These are phyloP conservation scores for Phytophthora ohioensis DNA, from an alignment of 352 stramenopile genomes.

Conservation along the genomic window DNA sequence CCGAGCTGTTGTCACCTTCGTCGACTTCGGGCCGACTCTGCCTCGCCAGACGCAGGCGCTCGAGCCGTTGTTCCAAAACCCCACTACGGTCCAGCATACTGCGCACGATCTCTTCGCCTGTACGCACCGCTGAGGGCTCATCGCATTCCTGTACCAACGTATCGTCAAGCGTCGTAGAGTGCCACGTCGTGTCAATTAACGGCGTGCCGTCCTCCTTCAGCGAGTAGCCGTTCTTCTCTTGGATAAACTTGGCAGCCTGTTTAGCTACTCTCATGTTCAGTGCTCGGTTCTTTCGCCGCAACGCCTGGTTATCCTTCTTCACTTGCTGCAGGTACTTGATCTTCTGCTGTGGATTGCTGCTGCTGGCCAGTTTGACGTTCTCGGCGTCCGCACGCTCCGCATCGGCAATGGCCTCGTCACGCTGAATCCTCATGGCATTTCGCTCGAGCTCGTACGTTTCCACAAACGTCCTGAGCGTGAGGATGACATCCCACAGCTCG, in stretches of 20 bases:
- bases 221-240: constrained; percentile 33
- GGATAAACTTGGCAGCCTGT: constrained; percentile 19
- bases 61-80: constrained; percentile 56
- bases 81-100: constrained; percentile 63
- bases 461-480: constrained; percentile 68
- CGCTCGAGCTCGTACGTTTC: constrained; percentile 66
- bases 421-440: constrained; percentile 56
- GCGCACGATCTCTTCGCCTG: constrained; percentile 53
- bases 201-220: constrained; percentile 1
- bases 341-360: constrained; percentile 72
- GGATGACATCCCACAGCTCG: constrained; percentile 74
- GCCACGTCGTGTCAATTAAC: constrained; percentile 12
- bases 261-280: constrained; percentile 57
- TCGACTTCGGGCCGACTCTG: constrained; percentile 11
- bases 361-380: constrained; percentile 65
- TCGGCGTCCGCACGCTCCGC: constrained; percentile 64
- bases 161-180: constrained; percentile 31
- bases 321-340: constrained; percentile 80
- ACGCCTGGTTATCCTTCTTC: constrained; percentile 69
- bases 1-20: neutral
- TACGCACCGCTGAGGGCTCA: constrained; percentile 36
- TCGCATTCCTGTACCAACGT: constrained; percentile 27
- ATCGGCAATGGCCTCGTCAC: constrained; percentile 64
- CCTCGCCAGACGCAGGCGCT: constrained; percentile 53
- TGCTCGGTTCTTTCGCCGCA: constrained; percentile 63